A percentile compares a stretch with the other conserved stretches of the same genome.
phyloP scores from a whole-genome alignment of 148 eudicot genomes.

The Camellia lanceoleosa region DNA sequence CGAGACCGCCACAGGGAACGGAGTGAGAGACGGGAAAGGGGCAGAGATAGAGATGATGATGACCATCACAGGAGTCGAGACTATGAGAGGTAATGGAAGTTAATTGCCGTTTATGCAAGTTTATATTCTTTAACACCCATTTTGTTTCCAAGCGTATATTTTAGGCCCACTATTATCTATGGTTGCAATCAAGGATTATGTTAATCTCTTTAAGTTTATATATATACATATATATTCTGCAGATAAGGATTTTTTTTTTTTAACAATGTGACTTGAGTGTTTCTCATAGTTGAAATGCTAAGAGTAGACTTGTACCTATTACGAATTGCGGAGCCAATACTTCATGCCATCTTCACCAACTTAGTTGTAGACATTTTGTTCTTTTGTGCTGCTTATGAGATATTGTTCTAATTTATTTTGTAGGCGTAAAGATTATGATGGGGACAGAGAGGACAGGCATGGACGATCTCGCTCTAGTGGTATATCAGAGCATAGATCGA shows the following conservation, averaged over 20 bases:
- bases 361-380: background rate
- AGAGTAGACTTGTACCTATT: background rate
- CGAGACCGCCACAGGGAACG: slow-evolving; percentile 54
- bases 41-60: slow-evolving; percentile 68
- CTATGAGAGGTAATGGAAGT: slow-evolving; percentile 49
- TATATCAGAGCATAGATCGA: slow-evolving; percentile 75
- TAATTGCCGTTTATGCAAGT: background rate
- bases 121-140: background rate
- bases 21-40: slow-evolving; percentile 70
- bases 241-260: background rate
- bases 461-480: slow-evolving; percentile 64
- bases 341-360: background rate
- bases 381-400: slow-evolving; percentile 3
- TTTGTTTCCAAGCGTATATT: background rate
- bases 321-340: background rate
- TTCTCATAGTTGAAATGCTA: background rate
- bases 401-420: background rate
- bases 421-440: slow-evolving; percentile 17
- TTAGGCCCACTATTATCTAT: background rate
- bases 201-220: background rate
- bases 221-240: background rate
- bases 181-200: background rate
- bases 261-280: background rate
- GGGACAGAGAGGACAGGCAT: slow-evolving; percentile 65
- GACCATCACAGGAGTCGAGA: slow-evolving; percentile 53